phyloP scores from a whole-genome alignment of 1,284 basidiomycete genomes.

The Rhodotorula sp. region DNA sequence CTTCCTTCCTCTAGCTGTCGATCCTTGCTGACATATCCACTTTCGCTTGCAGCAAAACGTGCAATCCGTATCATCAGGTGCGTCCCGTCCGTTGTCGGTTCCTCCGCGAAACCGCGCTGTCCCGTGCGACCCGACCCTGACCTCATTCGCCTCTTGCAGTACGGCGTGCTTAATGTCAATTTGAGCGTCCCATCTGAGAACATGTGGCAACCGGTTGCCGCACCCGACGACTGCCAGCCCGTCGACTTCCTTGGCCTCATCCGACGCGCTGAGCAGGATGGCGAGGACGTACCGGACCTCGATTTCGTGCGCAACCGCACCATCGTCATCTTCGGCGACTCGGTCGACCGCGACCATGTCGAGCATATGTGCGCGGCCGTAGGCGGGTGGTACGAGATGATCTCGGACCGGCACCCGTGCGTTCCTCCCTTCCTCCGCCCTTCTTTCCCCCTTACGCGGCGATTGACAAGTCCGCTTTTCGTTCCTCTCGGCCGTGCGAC shows the following conservation, averaged over 20 bases:
- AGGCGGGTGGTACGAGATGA: slow-evolving; percentile 28
- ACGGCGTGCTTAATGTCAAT: slow-evolving; percentile 37
- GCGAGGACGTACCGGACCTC: neutral
- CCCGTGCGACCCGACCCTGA: too few species aligned
- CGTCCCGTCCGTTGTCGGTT: too few species aligned
- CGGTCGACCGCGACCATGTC: slow-evolving; percentile 37
- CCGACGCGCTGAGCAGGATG: neutral
- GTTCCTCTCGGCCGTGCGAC: too few species aligned
- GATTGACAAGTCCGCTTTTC: too few species aligned
- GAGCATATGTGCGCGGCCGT: slow-evolving; percentile 28
- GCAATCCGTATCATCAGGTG: too few species aligned
- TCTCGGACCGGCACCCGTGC: slow-evolving; percentile 14
- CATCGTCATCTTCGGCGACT: slow-evolving; percentile 35
- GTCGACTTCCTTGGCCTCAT: slow-evolving; percentile 28
- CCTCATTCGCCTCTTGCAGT: neutral
- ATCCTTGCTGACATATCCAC: too few species aligned
- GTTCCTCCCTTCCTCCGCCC: too few species aligned
- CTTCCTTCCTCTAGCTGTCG: too few species aligned
- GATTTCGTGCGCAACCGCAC: slow-evolving; percentile 27
- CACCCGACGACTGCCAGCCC: slow-evolving; percentile 27
- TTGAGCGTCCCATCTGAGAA: slow-evolving; percentile 18
- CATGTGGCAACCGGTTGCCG: slow-evolving; percentile 29
- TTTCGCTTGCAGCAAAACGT: too few species aligned
- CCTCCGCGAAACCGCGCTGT: too few species aligned
- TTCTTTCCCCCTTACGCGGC: too few species aligned